A percentile compares a stretch with the other conserved stretches of the same genome.
Conservation (phyloP, 179 eudicot species). For the Silene noctiflora region DNA sequence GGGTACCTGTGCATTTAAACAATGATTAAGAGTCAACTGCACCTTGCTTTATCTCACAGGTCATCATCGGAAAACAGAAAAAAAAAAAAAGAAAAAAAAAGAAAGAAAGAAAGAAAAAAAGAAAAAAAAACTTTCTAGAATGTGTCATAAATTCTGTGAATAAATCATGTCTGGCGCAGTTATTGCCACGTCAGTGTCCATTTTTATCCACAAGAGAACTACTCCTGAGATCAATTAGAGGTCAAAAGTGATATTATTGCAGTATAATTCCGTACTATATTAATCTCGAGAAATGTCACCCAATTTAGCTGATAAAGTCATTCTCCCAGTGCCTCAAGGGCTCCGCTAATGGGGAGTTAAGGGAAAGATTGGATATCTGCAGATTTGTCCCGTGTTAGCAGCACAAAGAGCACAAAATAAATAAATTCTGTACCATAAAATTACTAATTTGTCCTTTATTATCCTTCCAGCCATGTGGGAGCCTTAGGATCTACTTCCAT, state of each 20-base stretch:
- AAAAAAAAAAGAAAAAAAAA: too few relatives aligned
- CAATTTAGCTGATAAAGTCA: too few relatives aligned
- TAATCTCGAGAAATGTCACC: not conserved
- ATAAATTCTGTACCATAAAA: too few relatives aligned
- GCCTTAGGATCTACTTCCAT: too few relatives aligned
- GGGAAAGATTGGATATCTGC: too few relatives aligned
- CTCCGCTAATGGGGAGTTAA: too few relatives aligned
- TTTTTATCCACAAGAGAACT: not conserved
- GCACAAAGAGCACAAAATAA: too few relatives aligned
- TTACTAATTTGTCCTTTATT: too few relatives aligned
- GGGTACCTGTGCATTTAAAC: not conserved
- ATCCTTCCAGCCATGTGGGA: too few relatives aligned
- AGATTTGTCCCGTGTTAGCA: too few relatives aligned
- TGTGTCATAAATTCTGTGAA: not conserved
- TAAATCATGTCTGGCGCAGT: not conserved
- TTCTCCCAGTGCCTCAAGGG: too few relatives aligned
- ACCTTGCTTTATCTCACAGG: not conserved
- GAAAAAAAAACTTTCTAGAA: not conserved
- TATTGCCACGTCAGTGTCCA: not conserved
- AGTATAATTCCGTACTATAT: not conserved
- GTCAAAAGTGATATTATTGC: not conserved
- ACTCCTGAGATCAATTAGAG: not conserved
- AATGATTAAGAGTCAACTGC: not conserved
- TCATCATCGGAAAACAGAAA: not conserved
- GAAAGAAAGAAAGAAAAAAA: too few relatives aligned